A percentile compares a stretch with the other conserved stretches of the same genome.
Conservation (phyloP, 2,329 filamentous ascomycete species). For the Penicillium hordei region DNA sequence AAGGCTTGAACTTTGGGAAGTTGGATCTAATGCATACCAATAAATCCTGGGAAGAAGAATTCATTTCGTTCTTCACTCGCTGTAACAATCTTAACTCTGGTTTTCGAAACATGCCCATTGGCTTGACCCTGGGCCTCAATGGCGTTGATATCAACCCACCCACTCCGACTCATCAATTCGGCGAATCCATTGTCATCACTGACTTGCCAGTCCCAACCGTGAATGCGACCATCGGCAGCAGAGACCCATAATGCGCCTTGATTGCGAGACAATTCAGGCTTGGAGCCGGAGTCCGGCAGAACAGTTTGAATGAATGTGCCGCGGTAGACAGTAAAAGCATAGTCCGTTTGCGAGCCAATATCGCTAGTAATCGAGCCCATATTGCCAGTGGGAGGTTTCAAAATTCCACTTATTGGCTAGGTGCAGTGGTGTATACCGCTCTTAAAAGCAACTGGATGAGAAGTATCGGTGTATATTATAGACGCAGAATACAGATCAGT, state of each 20-base stretch:
- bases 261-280: constrained; percentile 54
- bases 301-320: constrained; percentile 63
- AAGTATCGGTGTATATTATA: background rate
- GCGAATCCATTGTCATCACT: constrained; percentile 26
- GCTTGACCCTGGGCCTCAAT: constrained; percentile 4
- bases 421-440: background rate
- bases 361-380: constrained; percentile 2
- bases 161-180: constrained; percentile 32
- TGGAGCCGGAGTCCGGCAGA: constrained; percentile 23
- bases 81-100: constrained; percentile 36
- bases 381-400: background rate
- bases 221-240: constrained; percentile 33
- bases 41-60: constrained; percentile 51
- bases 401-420: background rate
- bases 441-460: background rate
- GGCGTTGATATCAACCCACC: constrained; percentile 31
- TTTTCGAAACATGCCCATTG: constrained; percentile 3
- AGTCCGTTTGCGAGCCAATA: constrained; percentile 11
- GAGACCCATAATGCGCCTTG: constrained; percentile 47
- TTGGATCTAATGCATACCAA: constrained; percentile 35
- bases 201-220: constrained; percentile 37
- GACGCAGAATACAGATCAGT: background rate
- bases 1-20: background rate
- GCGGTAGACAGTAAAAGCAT: constrained; percentile 51
- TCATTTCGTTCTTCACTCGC: constrained; percentile 43